A percentile compares a stretch with the other conserved stretches of the same genome.
Evolutionary conservation across 2,329 filamentous ascomycete species (phyloP).

Genomic region (Penicillium fuscoglaucum): DNA sequence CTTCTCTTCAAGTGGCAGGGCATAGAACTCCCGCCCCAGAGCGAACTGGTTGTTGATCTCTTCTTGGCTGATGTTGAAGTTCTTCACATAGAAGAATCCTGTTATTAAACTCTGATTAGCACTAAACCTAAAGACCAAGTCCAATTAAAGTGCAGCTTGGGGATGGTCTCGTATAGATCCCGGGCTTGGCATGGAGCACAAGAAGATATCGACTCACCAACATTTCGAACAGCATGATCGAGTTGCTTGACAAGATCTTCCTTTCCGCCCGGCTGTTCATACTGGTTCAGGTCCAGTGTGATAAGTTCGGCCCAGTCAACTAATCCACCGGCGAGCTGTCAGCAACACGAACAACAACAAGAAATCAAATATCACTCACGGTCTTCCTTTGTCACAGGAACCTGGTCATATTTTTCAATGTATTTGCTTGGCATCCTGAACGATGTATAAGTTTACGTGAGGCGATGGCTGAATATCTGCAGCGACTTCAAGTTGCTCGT

Average conservation of each 20-base stretch:
- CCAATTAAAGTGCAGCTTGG: not conserved
- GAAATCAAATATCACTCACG: slow-evolving; percentile 14
- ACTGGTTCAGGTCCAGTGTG: slow-evolving; percentile 58
- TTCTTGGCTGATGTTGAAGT: slow-evolving; percentile 62
- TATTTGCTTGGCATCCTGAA: slow-evolving; percentile 28
- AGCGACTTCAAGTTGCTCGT: not conserved
- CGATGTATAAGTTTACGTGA: no score
- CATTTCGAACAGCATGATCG: slow-evolving; percentile 54
- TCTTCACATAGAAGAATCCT: slow-evolving; percentile 65
- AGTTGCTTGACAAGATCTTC: slow-evolving; percentile 56
- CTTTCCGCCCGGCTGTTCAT: slow-evolving; percentile 57
- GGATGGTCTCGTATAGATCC: not conserved
- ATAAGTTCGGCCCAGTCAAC: slow-evolving; percentile 57
- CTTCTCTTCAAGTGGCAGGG: slow-evolving; percentile 59
- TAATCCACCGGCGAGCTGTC: slow-evolving; percentile 24
- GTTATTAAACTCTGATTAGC: slow-evolving; percentile 24
- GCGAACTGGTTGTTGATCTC: slow-evolving; percentile 63
- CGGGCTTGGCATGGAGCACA: no score
- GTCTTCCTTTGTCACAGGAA: slow-evolving; percentile 50
- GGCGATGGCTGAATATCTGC: not conserved
- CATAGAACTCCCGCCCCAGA: slow-evolving; percentile 60
- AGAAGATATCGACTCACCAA: slow-evolving; percentile 29
- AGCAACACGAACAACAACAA: slow-evolving; percentile 15
- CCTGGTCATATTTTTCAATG: slow-evolving; percentile 47
- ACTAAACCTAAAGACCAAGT: not conserved